Base-by-base conservation (phyloP, 2,329 filamentous ascomycete species). In the Fusarium anguioides region DNA sequence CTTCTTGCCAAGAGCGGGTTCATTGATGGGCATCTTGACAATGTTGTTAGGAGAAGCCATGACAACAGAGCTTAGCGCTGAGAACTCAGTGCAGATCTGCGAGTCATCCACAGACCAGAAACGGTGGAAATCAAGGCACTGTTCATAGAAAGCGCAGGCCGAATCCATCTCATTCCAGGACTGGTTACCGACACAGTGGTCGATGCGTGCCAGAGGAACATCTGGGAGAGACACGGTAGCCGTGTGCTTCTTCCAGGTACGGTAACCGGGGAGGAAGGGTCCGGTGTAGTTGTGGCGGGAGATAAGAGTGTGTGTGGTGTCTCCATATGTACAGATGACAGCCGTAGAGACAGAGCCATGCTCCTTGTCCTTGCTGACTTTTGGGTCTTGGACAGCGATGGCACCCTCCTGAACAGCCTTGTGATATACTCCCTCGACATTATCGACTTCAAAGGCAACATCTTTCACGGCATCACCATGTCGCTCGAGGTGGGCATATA, bases 1-100 rank as follows among this genome's bases (percentile, higher is more conserved):
- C 81, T 93, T 95, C 82, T 96, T 96, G 60, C 94, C 95, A 2
- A 87, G 83, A 1, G 95, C 95, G 3, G 95, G 95, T 81, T 97
- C 94, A 83, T 97, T 97, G 86, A 98, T 97, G 74, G 95, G 95
- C 94, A 97, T 97, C 82, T 97, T 97, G 80, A 97, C 93, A 6
- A 91, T 78, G 58, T 95, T 91, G 81, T 94, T 93, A 61, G 89
- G 88, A 6, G 90, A 93, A 39, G 91, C 88, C 94, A 97, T 97
- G 75, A 97, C 95, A 74, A 97, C 89, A 74, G 88, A 92, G 80
- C 90, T 93, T 45, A 97, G 85, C 11, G 95, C 94, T 2, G 91
- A 94, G 85, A 93, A 97, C 76, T 97, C 94, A 69, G 92, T 97
- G 85, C 89, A 93, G 81, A 97, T 96, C 77, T 96, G 89, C 71